A percentile compares a stretch with the other conserved stretches of the same genome.
Evolutionary conservation across 1,139 yeast genomes (phyloP).

Genomic region (Blastobotrys persicus): DNA sequence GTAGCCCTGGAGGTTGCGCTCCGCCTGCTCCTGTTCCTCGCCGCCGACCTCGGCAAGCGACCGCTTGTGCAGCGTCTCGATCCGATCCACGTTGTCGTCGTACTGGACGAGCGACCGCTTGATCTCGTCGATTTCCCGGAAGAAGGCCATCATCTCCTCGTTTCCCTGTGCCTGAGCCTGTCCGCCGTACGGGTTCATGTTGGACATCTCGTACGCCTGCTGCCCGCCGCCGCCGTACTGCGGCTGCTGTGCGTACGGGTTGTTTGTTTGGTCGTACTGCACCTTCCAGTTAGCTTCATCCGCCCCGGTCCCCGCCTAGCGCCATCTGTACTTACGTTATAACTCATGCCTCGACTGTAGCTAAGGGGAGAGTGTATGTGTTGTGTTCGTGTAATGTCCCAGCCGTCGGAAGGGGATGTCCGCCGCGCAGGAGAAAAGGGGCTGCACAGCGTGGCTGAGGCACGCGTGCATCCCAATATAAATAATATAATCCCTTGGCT

Average conservation of each 20-base stretch:
- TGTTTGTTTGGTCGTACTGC: conserved; percentile 2
- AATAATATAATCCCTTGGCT: no score
- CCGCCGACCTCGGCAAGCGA: conserved; percentile 76
- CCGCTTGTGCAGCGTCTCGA: conserved; percentile 78
- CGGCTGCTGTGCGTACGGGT: conserved; percentile 1
- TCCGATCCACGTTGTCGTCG: conserved; percentile 70
- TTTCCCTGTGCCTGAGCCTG: conserved; percentile 15
- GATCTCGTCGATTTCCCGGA: conserved; percentile 79
- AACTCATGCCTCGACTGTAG: not conserved
- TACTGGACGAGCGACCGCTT: conserved; percentile 80
- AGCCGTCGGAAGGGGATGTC: not conserved
- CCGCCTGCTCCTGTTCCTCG: conserved; percentile 69
- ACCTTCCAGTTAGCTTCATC: no score
- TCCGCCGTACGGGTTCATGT: conserved; percentile 24
- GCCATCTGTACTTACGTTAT: not conserved
- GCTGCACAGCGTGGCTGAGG: conserved; percentile 6
- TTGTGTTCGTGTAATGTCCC: not conserved
- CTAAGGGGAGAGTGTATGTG: not conserved
- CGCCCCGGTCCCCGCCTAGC: not conserved
- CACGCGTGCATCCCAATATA: no score
- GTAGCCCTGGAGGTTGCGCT: conserved; percentile 73
- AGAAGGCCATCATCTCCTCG: conserved; percentile 70
- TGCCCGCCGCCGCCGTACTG: not conserved
- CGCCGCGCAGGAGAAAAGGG: not conserved
- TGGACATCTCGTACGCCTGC: conserved; percentile 25